Evolutionary conservation across 306 rosid species (phyloP).

Genomic region (Cicer judaicum): DNA sequence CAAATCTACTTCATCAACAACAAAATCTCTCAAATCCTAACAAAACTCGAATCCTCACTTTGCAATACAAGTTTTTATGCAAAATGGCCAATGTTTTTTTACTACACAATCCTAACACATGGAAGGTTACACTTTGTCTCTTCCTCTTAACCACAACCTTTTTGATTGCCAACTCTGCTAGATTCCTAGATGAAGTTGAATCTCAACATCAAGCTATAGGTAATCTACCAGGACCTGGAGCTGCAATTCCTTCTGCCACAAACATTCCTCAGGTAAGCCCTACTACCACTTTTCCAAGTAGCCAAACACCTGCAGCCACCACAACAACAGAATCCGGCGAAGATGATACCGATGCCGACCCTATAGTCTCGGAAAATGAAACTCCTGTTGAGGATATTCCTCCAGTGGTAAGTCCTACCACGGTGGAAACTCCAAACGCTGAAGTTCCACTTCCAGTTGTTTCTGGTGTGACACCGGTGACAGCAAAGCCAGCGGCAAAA

Average conservation of each 20-base stretch:
- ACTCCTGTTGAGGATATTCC: slow-evolving; percentile 32
- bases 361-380: slow-evolving; percentile 42
- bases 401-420: slow-evolving; percentile 27
- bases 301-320: slow-evolving; percentile 47
- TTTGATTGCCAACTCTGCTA: slow-evolving; percentile 50
- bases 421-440: slow-evolving; percentile 34
- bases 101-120: slow-evolving; percentile 1
- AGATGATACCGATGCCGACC: slow-evolving; percentile 28
- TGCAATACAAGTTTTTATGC: not conserved
- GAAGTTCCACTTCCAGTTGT: slow-evolving; percentile 34
- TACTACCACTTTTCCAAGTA: slow-evolving; percentile 44
- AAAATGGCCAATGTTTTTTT: slow-evolving; percentile 49
- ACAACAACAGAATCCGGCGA: not conserved
- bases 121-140: slow-evolving; percentile 36
- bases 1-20: slow-evolving; percentile 27
- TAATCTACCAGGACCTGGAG: slow-evolving; percentile 41
- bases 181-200: slow-evolving; percentile 49
- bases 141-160: slow-evolving; percentile 45
- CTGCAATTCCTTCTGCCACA: slow-evolving; percentile 42
- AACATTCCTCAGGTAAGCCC: slow-evolving; percentile 41
- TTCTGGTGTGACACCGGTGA: slow-evolving; percentile 23
- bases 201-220: slow-evolving; percentile 46
- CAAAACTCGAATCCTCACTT: not conserved
- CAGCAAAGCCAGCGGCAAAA: not conserved
- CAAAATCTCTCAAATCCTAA: not conserved